Evolutionary conservation across 192 early-diverging fungal species (phyloP).

Genomic region (Neocallimastix lanati): DNA sequence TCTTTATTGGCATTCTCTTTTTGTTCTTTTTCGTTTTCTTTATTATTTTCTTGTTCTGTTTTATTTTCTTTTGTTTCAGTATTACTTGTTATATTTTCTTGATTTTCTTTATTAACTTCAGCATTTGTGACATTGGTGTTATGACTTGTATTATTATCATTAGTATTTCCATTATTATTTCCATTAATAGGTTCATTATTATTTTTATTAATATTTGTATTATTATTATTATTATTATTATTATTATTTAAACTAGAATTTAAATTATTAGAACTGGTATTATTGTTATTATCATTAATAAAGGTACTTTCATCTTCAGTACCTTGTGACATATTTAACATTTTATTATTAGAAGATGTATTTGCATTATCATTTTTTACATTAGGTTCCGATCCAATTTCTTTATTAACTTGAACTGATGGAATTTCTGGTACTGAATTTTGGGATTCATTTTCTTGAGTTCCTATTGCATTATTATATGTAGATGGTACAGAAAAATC

Average conservation of each 20-base stretch:
- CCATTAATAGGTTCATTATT: too few species aligned
- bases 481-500: background rate
- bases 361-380: background rate
- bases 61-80: background rate
- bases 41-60: background rate
- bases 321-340: background rate
- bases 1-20: background rate
- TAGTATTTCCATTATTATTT: too few species aligned
- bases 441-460: background rate
- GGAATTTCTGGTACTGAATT: background rate
- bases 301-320: background rate
- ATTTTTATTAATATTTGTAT: too few species aligned
- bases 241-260: too few species aligned
- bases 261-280: too few species aligned
- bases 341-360: background rate
- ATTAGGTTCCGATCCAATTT: background rate
- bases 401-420: background rate
- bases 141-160: background rate
- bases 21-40: background rate
- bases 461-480: background rate
- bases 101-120: slow-evolving; percentile 7
- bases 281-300: too few species aligned
- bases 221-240: too few species aligned
- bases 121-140: slow-evolving; percentile 11
- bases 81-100: background rate